phyloP scores from a whole-genome alignment of 345 rosid species.

The Psidium friedrichsthalianum region DNA sequence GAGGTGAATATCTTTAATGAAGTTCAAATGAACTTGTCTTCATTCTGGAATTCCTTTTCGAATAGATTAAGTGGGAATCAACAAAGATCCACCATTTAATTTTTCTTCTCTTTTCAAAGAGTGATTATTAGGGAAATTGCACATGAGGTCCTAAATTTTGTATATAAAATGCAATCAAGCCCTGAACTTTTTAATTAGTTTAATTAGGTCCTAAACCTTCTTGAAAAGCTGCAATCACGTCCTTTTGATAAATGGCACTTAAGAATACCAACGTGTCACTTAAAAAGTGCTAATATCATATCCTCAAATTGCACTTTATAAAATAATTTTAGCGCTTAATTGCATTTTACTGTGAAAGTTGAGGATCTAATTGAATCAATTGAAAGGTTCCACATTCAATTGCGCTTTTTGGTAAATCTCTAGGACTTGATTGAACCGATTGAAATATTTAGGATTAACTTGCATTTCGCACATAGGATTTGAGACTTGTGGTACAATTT shows the following conservation, averaged over 20 bases:
- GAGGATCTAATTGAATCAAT: background rate
- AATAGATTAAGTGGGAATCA: background rate
- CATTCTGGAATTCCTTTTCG: background rate
- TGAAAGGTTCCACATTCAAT: background rate
- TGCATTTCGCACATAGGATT: background rate
- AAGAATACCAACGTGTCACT: background rate
- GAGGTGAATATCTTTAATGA: background rate
- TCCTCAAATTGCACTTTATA: background rate
- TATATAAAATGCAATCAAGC: background rate
- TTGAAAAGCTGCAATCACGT: background rate
- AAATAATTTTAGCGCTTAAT: background rate
- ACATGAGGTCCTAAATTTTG: background rate
- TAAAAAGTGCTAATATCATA: background rate
- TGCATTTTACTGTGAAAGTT: background rate
- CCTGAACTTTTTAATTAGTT: too few species aligned
- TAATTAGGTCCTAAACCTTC: background rate
- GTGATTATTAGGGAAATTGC: background rate
- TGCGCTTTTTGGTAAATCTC: background rate
- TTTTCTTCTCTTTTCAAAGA: background rate
- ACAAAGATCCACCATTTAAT: background rate
- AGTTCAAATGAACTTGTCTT: background rate
- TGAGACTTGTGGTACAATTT: background rate
- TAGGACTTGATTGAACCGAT: background rate
- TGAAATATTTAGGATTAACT: background rate
- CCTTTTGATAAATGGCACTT: background rate